Evolutionary conservation across 208 protist genomes (phyloP).

Genomic region (Trypanosoma scelopori): DNA sequence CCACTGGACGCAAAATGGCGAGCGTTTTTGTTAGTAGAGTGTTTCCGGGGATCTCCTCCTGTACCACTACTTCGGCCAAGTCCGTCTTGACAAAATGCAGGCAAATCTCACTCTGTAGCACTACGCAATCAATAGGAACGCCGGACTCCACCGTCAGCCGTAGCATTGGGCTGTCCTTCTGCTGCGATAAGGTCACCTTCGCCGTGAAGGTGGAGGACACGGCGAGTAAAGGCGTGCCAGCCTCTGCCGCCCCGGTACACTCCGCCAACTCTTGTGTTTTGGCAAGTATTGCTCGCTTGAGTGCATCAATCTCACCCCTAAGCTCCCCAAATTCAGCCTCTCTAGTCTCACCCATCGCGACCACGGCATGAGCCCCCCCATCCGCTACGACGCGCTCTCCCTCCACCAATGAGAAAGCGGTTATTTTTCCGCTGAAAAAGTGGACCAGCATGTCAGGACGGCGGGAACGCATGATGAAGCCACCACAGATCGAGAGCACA

Average conservation of each 20-base stretch:
- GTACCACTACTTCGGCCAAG: conserved; percentile 32
- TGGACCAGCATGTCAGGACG: conserved; percentile 59
- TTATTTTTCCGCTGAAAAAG: conserved; percentile 71
- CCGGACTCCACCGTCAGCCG: conserved; percentile 57
- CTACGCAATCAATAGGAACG: conserved; percentile 50
- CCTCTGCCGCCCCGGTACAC: conserved; percentile 22
- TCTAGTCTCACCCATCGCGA: conserved; percentile 22
- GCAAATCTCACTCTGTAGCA: conserved; percentile 42
- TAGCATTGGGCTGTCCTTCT: conserved; percentile 50
- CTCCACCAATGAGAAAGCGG: conserved; percentile 56
- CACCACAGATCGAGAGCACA: conserved; percentile 65
- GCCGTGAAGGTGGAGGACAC: conserved; percentile 69
- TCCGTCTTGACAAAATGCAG: conserved; percentile 52
- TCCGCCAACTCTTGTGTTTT: conserved; percentile 44
- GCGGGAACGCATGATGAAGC: conserved; percentile 45
- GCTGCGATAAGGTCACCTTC: conserved; percentile 46
- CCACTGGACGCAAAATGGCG: conserved; percentile 15
- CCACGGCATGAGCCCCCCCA: conserved; percentile 19
- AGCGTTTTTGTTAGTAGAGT: conserved; percentile 9
- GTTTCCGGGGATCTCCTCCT: conserved; percentile 17
- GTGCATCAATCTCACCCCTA: conserved; percentile 40
- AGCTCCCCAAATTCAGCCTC: conserved; percentile 38
- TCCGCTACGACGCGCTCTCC: conserved; percentile 30
- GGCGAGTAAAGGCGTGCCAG: conserved; percentile 36
- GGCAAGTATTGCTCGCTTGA: conserved; percentile 41